Base-by-base conservation (phyloP, 2,329 filamentous ascomycete species). In the Aaosphaeria pasadenensis region DNA sequence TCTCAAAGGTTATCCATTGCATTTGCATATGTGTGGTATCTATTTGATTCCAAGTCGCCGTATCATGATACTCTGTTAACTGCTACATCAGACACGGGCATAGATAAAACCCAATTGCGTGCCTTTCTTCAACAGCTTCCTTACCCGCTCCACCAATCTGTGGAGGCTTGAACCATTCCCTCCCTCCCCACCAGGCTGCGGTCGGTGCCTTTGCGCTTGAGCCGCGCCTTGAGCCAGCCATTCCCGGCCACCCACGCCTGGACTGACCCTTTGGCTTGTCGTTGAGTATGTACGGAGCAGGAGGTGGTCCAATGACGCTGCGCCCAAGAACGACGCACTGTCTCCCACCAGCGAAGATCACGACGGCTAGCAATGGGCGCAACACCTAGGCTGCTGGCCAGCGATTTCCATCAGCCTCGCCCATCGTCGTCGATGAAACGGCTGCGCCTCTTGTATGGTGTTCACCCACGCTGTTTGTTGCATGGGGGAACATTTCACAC, bases 291-390 rank as follows among this genome's bases (percentile, higher is more conserved):
- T 24, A 24, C 17, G 17, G 17, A 24, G 17, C 17, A 24, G 17
- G 17, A 24, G 17, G 17, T 63, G 64, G 63, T 54, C 66, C 60
- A 63, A 58, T 63, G 54, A 57, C 57, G 57, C 48, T 50, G 48
- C 39, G 41, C 46, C 47, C 63, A 62, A 65, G 63, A 63, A 67
- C 64, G 51, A 53, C 50, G 50, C 55, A 54, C 60, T 62, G 63
- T 63, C 62, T 57, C 32, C 17, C 44, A 31, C 41, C 35, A 29
- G 46, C 46, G 47, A 49, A 43, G 48, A 50, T 50, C 48, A 47
- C 13, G 28, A 29, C n/a, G 7, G 44, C 43, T 24, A 29, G 32
- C 32, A 13, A 11, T 17, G 41, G 17, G 7, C 39, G 9, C 9
- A 17, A 9, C 39, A 24, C 17, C 11, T 9, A 11, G 11, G 39